These are phyloP conservation scores for Sarocladiaceae sp. DNA, from an alignment of 2,329 filamentous ascomycete species.

Conservation along the genomic window DNA sequence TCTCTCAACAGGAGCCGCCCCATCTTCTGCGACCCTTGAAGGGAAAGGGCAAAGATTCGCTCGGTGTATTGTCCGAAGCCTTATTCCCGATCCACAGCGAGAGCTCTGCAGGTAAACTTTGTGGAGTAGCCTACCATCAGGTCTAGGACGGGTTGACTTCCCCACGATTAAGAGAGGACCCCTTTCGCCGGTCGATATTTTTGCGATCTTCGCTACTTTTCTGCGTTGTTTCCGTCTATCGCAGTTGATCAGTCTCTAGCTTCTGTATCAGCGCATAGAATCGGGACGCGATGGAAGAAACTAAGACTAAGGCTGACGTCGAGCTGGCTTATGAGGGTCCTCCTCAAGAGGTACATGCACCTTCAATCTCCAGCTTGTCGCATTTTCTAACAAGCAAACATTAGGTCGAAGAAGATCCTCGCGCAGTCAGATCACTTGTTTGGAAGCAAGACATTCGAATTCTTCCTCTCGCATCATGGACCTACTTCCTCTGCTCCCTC, in stretches of 20 bases:
- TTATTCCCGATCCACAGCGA: conserved; percentile 4
- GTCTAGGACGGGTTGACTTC: background rate
- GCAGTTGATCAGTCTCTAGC: background rate
- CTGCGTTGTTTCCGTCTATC: background rate
- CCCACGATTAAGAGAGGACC: background rate
- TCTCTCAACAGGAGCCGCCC: background rate
- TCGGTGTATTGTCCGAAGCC: background rate
- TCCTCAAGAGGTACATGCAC: background rate
- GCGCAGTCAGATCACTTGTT: conserved; percentile 8
- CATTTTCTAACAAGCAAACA: too few relatives aligned
- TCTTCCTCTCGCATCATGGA: conserved; percentile 46
- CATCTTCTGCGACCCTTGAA: background rate
- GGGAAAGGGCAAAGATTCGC: background rate
- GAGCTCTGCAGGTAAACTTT: background rate
- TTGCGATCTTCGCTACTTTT: background rate
- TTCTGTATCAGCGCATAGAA: background rate
- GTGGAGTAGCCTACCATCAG: conserved; percentile 1
- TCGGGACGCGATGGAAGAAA: background rate
- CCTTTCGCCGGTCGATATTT: background rate
- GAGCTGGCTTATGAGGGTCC: background rate
- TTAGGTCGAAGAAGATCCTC: background rate
- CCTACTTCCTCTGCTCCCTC: conserved; percentile 55
- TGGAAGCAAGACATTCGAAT: conserved; percentile 48
- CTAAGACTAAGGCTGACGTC: conserved; percentile 1
- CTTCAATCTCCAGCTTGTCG: background rate